phyloP scores from a whole-genome alignment of 768 basidiomycete species.

The Russula vinacea region DNA sequence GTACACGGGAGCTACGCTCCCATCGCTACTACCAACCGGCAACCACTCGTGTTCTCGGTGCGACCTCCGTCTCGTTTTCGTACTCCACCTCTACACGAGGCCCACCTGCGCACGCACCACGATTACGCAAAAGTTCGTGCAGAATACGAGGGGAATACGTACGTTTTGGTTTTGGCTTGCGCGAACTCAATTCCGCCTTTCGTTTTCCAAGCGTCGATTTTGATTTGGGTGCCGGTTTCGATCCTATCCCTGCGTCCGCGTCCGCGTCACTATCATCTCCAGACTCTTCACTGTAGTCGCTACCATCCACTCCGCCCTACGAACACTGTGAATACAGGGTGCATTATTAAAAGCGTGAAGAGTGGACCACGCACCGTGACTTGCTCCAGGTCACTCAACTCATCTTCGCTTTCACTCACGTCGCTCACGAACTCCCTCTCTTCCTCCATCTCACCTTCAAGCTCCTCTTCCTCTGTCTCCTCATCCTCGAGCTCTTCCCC shows the following conservation, averaged over 20 bases:
- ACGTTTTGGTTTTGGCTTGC: constrained; percentile 28
- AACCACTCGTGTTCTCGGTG: constrained; percentile 7
- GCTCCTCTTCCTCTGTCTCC: constrained; percentile 43
- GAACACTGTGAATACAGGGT: background rate
- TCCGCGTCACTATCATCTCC: constrained; percentile 11
- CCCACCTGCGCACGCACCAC: constrained; percentile 14
- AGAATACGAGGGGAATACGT: background rate
- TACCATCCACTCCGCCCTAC: constrained; percentile 13
- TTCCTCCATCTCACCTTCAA: constrained; percentile 50
- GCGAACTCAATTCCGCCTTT: constrained; percentile 18
- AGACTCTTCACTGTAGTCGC: constrained; percentile 13
- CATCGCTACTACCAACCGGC: constrained; percentile 21
- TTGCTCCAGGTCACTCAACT: constrained; percentile 66
- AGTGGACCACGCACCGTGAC: constrained; percentile 48
- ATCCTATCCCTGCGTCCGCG: background rate
- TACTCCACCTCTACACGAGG: constrained; percentile 26
- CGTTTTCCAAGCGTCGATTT: constrained; percentile 20
- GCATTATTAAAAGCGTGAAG: background rate
- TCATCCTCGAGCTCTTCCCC: constrained; percentile 41
- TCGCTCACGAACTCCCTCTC: constrained; percentile 76
- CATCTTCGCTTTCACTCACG: constrained; percentile 63
- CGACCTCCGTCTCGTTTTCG: constrained; percentile 23
- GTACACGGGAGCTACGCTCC: background rate
- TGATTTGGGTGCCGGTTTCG: constrained; percentile 14
- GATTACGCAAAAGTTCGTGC: background rate